Evolutionary conservation across 257 asterid genomes (phyloP), one percentile per base, ranked within the genome.

Genomic region (Thymus mandschuricus): DNA sequence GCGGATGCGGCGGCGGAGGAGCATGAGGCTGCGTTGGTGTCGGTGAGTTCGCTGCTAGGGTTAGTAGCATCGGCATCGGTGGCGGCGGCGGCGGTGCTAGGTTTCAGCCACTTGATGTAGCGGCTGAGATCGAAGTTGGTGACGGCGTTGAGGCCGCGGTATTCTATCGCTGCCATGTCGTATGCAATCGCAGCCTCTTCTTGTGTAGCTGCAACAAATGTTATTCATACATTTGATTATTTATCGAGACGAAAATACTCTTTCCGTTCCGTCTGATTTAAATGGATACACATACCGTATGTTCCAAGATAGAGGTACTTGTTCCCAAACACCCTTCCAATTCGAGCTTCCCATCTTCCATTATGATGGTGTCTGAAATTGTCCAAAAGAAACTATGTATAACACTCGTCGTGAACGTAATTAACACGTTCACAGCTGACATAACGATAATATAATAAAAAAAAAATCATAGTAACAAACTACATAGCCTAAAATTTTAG

Each of bases 281-380:
- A 38, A 38, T 38, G 3, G 6, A 38, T 38, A 1, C 6, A 3
- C 6, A 38, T 38, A 88, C 97, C 97, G 45, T 90, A 90, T 50
- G 97, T 90, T 71, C 97, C 97, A 63, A 90, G 89, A 55, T 90
- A 90, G 52, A 90, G 96, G 71, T 90, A 90, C 62, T 88, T 90
- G 60, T 90, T 90, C 65, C 97, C 97, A 44, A 90, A 90, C 59
- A 90, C 96, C 75, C 97, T 75, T 10, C 97, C 97, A 21, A 90
- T 90, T 75, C 97, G 84, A 69, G 97, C 97, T 79, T 90, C 97
- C 97, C 97, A 90, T 83, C 95, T 85, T 75, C 97, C 97, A 70
- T 90, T 90, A 62, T 90, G 96, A n/a, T 90, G 97, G 76, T 90
- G 97, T 64, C 97, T 90, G 69, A 66, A 68, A 1, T 54, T 48